Evolutionary conservation across 1,139 yeast species (phyloP).

Genomic region (Pichia norvegensis): DNA sequence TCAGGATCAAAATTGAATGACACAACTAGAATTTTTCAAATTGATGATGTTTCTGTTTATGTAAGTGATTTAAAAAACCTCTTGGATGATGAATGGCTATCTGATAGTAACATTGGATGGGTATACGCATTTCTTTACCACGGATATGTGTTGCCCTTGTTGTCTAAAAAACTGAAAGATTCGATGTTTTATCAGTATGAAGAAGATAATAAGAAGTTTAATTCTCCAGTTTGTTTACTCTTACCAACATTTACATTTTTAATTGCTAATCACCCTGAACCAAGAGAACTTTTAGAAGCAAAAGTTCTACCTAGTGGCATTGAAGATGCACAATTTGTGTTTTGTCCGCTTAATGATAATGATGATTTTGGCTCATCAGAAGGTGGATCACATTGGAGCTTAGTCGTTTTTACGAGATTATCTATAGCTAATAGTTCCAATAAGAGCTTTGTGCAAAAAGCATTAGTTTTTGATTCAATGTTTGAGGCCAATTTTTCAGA

Average conservation of each 20-base stretch:
- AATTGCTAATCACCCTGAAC: constrained; percentile 26
- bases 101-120: constrained; percentile 61
- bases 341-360: constrained; percentile 47
- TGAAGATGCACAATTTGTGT: constrained; percentile 35
- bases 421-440: constrained; percentile 17
- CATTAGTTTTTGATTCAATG: constrained; percentile 42
- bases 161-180: constrained; percentile 19
- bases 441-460: constrained; percentile 20
- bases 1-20: constrained; percentile 26
- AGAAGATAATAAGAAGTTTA: constrained; percentile 5
- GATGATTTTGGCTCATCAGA: constrained; percentile 39
- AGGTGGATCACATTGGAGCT: constrained; percentile 54
- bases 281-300: constrained; percentile 24
- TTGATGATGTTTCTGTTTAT: constrained; percentile 38
- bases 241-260: constrained; percentile 29
- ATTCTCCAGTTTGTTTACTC: constrained; percentile 21
- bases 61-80: constrained; percentile 39
- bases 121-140: constrained; percentile 52
- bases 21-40: constrained; percentile 43
- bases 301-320: constrained; percentile 37
- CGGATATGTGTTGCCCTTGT: constrained; percentile 24
- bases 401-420: constrained; percentile 36
- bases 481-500: constrained; percentile 34
- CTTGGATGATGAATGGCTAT: constrained; percentile 59
- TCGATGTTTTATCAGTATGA: constrained; percentile 16